These are phyloP conservation scores for Fistulinella prunicolor DNA, from an alignment of 768 basidiomycete species.

Conservation along the genomic window DNA sequence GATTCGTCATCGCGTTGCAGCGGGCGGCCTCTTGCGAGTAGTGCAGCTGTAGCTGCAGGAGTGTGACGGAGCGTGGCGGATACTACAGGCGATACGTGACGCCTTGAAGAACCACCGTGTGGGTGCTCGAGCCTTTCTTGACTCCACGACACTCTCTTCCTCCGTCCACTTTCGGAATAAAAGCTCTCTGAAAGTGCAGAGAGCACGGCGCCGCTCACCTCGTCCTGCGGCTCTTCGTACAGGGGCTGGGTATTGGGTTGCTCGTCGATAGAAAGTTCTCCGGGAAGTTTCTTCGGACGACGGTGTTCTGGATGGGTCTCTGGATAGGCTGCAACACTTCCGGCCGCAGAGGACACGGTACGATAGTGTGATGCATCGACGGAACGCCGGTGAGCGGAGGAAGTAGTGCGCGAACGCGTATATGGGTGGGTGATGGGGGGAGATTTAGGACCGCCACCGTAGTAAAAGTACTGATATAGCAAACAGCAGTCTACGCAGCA, in stretches of 20 bases:
- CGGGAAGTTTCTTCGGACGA: constrained; percentile 27
- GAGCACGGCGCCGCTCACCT: constrained; percentile 50
- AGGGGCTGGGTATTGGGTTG: constrained; percentile 11
- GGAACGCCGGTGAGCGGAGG: constrained; percentile 45
- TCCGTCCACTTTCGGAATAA: constrained; percentile 64
- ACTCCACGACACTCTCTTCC: constrained; percentile 68
- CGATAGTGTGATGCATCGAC: constrained; percentile 65
- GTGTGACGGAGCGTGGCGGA: constrained; percentile 33
- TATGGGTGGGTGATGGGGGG: constrained; percentile 35
- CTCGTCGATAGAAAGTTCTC: constrained; percentile 23
- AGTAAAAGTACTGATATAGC: constrained; percentile 80
- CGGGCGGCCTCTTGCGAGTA: constrained; percentile 44
- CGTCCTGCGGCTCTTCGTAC: constrained; percentile 34
- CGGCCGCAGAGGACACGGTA: constrained; percentile 63
- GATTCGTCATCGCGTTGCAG: constrained; percentile 37
- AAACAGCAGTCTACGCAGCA: constrained; percentile 76
- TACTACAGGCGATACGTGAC: constrained; percentile 33
- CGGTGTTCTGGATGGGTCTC: constrained; percentile 43
- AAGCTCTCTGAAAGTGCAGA: constrained; percentile 69
- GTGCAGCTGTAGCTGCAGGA: constrained; percentile 10
- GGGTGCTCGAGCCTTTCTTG: constrained; percentile 57
- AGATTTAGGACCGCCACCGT: constrained; percentile 40
- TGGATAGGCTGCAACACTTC: constrained; percentile 66
- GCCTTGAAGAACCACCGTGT: constrained; percentile 42
- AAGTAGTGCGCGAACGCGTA: constrained; percentile 42